Evolutionary conservation across 73 alveolate species (phyloP), one percentile per base, ranked within the genome.

Genomic region (Symbiodinium pilosum): DNA sequence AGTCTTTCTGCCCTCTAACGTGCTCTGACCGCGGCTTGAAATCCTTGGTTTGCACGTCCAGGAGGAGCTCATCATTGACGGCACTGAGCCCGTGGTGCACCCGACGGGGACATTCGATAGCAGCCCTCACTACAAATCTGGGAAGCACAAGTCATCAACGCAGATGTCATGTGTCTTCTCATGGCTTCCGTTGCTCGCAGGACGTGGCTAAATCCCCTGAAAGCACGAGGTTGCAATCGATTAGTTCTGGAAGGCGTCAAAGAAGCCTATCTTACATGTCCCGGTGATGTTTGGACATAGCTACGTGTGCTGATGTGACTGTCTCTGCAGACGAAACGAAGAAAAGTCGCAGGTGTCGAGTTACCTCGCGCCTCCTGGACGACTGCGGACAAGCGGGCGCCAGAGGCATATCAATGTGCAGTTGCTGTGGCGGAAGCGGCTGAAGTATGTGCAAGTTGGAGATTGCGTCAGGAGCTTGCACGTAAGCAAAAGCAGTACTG

Each of bases 281-380:
- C n/a, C n/a, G n/a, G n/a, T n/a, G n/a, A n/a, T n/a, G n/a, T n/a
- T n/a, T n/a, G n/a, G n/a, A n/a, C n/a, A n/a, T n/a, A n/a, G n/a
- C n/a, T n/a, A n/a, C 18, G 71, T 24, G 71, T 30, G 28, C 26
- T 54, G 16, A 30, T 54, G 18, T 30, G 34, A 54, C 71, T 51
- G 68, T 24, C 21, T 54, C 71, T 54, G 71, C 71, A 24, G 71
- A 54, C 28, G n/a, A 24, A 47, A 47, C 59, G 59, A 47, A 6
- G 36, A 30, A 56, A 30, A 14, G 39, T 14, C 9, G 12, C 51
- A 89, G 95, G 95, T n/a, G 95, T 68, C 28, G 95, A 89, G 83
- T 24, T 89, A 51, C 95, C 95, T 39, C 95, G 95, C 24, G 95
- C 95, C 16, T 59, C 95, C 18, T 89, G 86, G 86, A 40, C 75